Conservation (phyloP, 495 filamentous ascomycete genomes). For the Chaetomidium leptoderma region DNA sequence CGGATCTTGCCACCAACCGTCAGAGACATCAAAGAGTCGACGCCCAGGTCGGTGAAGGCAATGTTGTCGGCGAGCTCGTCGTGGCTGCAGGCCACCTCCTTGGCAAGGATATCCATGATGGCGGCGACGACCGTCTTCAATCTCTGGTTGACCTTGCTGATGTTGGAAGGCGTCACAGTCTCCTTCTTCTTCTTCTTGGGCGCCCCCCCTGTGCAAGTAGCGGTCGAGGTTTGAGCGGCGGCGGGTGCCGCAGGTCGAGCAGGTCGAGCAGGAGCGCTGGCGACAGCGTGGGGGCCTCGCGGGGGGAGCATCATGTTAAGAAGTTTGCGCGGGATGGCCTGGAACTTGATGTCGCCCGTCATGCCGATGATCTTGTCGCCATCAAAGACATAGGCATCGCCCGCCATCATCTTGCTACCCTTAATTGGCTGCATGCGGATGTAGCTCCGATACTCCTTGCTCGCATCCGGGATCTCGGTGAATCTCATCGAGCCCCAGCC, state of each 20-base stretch:
- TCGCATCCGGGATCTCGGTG: slow-evolving; percentile 56
- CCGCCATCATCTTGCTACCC: slow-evolving; percentile 48
- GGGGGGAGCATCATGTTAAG: slow-evolving; percentile 64
- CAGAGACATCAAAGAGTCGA: slow-evolving; percentile 59
- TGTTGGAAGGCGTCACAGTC: slow-evolving; percentile 39
- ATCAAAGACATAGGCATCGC: slow-evolving; percentile 64
- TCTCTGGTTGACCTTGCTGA: slow-evolving; percentile 42
- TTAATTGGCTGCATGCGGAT: slow-evolving; percentile 62
- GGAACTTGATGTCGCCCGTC: slow-evolving; percentile 57
- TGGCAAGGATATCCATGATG: slow-evolving; percentile 60
- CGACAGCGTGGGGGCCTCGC: slow-evolving; percentile 41
- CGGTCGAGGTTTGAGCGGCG: slow-evolving; percentile 32
- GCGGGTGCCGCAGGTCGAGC: slow-evolving; percentile 7
- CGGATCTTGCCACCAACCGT: slow-evolving; percentile 50
- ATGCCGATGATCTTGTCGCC: slow-evolving; percentile 56
- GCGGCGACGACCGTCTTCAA: slow-evolving; percentile 37
- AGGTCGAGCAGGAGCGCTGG: slow-evolving; percentile 25
- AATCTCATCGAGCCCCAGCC: slow-evolving; percentile 75
- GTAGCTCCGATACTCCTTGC: slow-evolving; percentile 67
- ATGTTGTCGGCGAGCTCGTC: slow-evolving; percentile 57
- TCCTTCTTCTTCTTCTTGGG: slow-evolving; percentile 41
- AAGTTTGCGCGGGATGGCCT: slow-evolving; percentile 60
- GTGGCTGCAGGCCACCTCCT: slow-evolving; percentile 59
- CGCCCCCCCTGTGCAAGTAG: slow-evolving; percentile 38
- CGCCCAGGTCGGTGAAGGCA: slow-evolving; percentile 53